Evolutionary conservation across 805 yeast species (phyloP).

Genomic region (Debaryomyces hansenii): DNA sequence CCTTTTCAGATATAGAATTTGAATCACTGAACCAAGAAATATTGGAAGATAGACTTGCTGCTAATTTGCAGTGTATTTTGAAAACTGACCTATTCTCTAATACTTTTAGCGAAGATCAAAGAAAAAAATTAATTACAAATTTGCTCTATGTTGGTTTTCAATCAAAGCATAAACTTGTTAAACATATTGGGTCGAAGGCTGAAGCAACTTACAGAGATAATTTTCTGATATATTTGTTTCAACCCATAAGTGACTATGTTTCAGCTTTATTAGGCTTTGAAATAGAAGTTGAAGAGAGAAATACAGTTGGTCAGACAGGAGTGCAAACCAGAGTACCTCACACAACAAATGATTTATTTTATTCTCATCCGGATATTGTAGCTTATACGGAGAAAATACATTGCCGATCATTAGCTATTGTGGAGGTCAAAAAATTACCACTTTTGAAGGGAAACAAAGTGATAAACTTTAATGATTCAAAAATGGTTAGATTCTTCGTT

Average conservation of each 20-base stretch:
- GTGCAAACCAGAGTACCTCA: constrained; percentile 2
- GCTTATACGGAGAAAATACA: neutral
- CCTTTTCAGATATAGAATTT: neutral
- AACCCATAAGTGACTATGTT: neutral
- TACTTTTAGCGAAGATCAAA: neutral
- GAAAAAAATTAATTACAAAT: neutral
- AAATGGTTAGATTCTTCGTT: neutral
- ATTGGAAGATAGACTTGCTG: neutral
- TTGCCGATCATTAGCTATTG: neutral
- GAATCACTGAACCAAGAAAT: neutral
- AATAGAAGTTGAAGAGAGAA: neutral
- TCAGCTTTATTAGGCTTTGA: neutral
- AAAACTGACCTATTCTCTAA: neutral
- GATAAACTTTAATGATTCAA: neutral
- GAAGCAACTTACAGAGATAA: neutral
- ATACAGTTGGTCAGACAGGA: neutral
- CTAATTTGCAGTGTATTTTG: neutral
- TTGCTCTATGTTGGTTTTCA: neutral
- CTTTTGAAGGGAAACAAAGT: neutral
- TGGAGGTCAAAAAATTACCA: constrained; percentile 1
- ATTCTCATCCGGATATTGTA: constrained; percentile 1
- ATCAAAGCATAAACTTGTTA: neutral
- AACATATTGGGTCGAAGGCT: neutral
- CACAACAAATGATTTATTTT: neutral
- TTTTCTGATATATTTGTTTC: neutral